Evolutionary conservation across 768 basidiomycete species (phyloP), one percentile per base, ranked within the genome.

Genomic region (Serendipita sp.): DNA sequence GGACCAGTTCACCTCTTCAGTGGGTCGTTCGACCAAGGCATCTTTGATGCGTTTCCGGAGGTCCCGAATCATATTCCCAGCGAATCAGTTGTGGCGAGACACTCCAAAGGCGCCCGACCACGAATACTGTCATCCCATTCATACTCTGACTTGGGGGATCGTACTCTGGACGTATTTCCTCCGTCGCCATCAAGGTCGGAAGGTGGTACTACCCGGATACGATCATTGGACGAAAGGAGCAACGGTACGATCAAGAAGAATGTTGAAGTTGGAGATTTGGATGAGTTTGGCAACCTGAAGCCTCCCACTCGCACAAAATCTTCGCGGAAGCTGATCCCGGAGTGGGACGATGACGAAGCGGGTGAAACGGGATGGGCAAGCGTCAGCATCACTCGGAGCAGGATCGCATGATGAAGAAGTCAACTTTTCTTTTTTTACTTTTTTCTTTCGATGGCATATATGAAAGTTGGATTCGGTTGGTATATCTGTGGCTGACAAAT

Each of bases 1-100:
- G 26, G 33, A 4, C 53, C 53, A 22, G 24, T 31, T n/a, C 53
- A 34, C 30, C 33, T 58, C 11, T 58, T 58, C 3, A 58, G 26
- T 11, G 17, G 17, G 13, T 58, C 53, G 4, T 58, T 58, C 31
- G 53, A 58, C 3, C 26, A 58, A 31, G 53, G 53, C 17, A 58
- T 58, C 26, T 58, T 58, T 28, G 53, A 58, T n/a, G 53, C 53
- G n/a, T 58, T 58, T 58, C 53, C 53, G 9, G 53, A 58, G 31
- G 53, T 58, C 9, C 53, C 53, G 14, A 26, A 34, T 31, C 53
- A 58, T 34, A 13, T 58, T 2, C 53, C 53, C 1, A 58, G 24
- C 9, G 17, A 22, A 3, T 58, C 53, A 0, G 53, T 58, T 9
- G 20, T 58, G 9, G 30, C 30, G 31, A 24, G 53, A 58, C 53